phyloP scores from a whole-genome alignment of 2,329 filamentous ascomycete genomes.

The Fusarium sp. region DNA sequence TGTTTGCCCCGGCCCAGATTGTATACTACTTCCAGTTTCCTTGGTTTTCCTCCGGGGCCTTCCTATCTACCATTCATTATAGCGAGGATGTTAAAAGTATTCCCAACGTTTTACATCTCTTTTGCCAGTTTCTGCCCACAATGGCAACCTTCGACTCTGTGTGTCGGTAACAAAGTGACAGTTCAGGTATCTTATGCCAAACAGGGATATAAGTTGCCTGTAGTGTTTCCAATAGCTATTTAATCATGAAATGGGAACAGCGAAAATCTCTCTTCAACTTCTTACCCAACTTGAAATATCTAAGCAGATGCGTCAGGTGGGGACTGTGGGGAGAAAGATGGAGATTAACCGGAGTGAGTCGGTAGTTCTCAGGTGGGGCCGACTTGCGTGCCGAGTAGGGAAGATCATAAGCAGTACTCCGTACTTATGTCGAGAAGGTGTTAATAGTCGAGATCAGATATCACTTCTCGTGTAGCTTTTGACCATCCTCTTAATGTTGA shows the following conservation, averaged over 20 bases:
- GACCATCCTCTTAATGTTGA: neutral
- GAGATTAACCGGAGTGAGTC: slow-evolving; percentile 6
- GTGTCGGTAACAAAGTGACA: neutral
- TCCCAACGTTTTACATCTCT: neutral
- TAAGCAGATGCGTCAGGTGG: slow-evolving; percentile 11
- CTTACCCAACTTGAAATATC: neutral
- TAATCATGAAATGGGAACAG: neutral
- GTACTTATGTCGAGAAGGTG: neutral
- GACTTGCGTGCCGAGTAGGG: slow-evolving; percentile 8
- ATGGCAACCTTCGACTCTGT: neutral
- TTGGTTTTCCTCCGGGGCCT: neutral
- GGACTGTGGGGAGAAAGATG: slow-evolving; percentile 17
- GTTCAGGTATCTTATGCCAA: neutral
- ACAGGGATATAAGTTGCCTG: neutral
- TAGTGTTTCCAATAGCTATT: neutral
- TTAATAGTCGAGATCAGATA: neutral
- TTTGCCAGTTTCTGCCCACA: neutral
- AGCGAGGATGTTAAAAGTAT: neutral
- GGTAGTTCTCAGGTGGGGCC: slow-evolving; percentile 32
- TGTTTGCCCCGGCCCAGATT: neutral
- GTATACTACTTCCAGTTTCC: neutral
- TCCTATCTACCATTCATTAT: too few relatives aligned
- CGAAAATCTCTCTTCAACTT: neutral
- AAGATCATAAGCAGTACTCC: too few relatives aligned
- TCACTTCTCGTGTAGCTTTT: neutral